phyloP scores from a whole-genome alignment of 2,329 filamentous ascomycete genomes.

The Clonostachys rosea region DNA sequence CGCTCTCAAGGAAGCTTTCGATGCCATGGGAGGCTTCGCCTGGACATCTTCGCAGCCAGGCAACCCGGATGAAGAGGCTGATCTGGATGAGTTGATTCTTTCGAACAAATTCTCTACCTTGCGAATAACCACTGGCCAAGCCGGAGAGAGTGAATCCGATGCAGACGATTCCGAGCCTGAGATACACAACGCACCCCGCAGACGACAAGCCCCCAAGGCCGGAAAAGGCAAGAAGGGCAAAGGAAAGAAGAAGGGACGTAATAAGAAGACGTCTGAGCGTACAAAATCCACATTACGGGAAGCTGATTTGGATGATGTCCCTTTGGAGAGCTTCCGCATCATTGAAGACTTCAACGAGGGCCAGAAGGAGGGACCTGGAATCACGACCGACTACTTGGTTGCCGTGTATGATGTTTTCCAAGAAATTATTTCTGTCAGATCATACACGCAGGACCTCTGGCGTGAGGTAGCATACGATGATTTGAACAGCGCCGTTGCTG shows the following conservation, averaged over 20 bases:
- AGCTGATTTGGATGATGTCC: conserved; percentile 19
- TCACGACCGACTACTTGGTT: neutral
- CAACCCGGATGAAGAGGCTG: neutral
- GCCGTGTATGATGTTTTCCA: conserved; percentile 17
- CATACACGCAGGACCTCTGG: conserved; percentile 33
- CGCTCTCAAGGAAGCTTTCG: neutral
- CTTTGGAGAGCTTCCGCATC: conserved; percentile 29
- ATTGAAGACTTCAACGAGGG: conserved; percentile 20
- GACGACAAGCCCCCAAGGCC: no score
- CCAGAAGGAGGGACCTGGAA: neutral
- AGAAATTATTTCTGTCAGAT: conserved; percentile 26
- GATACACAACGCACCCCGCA: conserved; percentile 1
- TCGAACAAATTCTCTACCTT: neutral
- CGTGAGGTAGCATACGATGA: conserved; percentile 33
- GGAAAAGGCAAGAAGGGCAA: conserved; percentile 16
- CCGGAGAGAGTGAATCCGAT: neutral
- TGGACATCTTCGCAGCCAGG: neutral
- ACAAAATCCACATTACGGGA: no score
- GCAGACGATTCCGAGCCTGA: neutral
- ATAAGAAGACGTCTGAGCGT: conserved; percentile 7
- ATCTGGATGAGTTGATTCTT: neutral
- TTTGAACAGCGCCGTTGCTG: conserved; percentile 39
- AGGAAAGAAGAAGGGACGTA: conserved; percentile 29
- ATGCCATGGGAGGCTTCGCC: neutral
- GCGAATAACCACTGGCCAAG: neutral